A percentile compares a stretch with the other conserved stretches of the same genome.
phyloP scores from a whole-genome alignment of 176 grass and related monocot species.

The Saccharum officinarum region DNA sequence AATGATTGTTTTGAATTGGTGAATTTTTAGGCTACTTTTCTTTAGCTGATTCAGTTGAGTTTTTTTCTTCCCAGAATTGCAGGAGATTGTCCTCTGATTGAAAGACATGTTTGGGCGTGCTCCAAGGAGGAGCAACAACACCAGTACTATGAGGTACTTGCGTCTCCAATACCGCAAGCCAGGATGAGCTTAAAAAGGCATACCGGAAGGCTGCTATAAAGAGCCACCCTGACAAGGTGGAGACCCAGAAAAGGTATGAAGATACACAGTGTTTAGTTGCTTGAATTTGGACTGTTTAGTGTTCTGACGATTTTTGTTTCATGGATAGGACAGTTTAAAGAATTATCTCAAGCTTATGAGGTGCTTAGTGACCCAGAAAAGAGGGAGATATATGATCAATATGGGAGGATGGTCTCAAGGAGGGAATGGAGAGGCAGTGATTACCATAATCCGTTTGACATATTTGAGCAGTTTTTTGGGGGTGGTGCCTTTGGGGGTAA shows the following conservation, averaged over 20 bases:
- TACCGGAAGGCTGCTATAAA: constrained; percentile 70
- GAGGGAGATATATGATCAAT: constrained; percentile 64
- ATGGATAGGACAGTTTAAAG: constrained; percentile 60
- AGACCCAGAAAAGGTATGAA: constrained; percentile 68
- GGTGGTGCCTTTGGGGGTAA: constrained; percentile 63
- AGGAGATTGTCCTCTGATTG: constrained; percentile 24
- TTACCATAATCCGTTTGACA: constrained; percentile 69
- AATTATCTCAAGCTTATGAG: constrained; percentile 76
- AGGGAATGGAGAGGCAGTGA: constrained; percentile 67
- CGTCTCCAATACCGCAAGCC: constrained; percentile 53
- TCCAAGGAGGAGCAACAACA: constrained; percentile 59
- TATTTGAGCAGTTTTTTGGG: constrained; percentile 84
- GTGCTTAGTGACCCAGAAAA: constrained; percentile 84
- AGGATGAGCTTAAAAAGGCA: constrained; percentile 78
- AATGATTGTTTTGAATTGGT: background rate
- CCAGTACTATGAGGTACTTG: constrained; percentile 79
- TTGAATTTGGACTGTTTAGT: background rate
- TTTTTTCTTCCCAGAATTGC: background rate
- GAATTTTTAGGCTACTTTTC: background rate
- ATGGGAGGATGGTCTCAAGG: constrained; percentile 80
- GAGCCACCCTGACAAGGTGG: constrained; percentile 81
- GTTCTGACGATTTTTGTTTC: constrained; percentile 13
- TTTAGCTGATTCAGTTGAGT: background rate
- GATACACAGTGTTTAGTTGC: background rate
- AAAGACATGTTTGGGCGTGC: constrained; percentile 68